These are phyloP conservation scores for Blechomonas ayalai DNA, from an alignment of 208 protist species.

Conservation along the genomic window DNA sequence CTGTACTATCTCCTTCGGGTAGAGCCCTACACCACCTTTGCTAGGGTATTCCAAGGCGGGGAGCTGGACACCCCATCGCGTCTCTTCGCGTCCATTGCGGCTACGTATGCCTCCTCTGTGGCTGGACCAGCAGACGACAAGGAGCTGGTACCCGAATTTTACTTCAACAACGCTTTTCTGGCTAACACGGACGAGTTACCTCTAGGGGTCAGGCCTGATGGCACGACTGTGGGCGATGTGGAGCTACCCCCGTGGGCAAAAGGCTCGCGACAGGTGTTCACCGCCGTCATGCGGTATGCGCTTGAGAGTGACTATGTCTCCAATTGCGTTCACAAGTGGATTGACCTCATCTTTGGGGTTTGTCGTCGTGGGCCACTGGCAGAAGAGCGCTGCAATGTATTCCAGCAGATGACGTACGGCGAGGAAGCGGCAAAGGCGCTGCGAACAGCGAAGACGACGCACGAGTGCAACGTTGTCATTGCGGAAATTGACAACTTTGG, in stretches of 20 bases:
- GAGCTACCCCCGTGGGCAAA: slow-evolving; percentile 96
- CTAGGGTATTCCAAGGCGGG: slow-evolving; percentile 79
- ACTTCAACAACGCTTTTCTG: slow-evolving; percentile 90
- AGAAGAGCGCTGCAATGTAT: slow-evolving; percentile 89
- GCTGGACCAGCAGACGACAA: slow-evolving; percentile 90
- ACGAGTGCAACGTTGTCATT: slow-evolving; percentile 82
- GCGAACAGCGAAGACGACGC: slow-evolving; percentile 75
- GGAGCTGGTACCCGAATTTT: slow-evolving; percentile 96
- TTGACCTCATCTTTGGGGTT: slow-evolving; percentile 98
- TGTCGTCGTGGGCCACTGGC: slow-evolving; percentile 88
- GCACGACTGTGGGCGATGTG: slow-evolving; percentile 82
- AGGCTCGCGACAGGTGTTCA: slow-evolving; percentile 87
- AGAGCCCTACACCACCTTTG: slow-evolving; percentile 95
- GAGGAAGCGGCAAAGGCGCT: slow-evolving; percentile 75
- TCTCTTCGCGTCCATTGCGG: slow-evolving; percentile 91
- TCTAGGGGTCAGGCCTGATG: slow-evolving; percentile 87
- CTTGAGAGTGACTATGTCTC: slow-evolving; percentile 92
- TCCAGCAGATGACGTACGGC: slow-evolving; percentile 97
- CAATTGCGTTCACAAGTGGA: slow-evolving; percentile 94
- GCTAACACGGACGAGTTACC: slow-evolving; percentile 78
- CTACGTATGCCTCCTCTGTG: slow-evolving; percentile 69
- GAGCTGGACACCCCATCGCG: slow-evolving; percentile 92
- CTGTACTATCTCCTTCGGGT: slow-evolving; percentile 95
- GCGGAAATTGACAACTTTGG: slow-evolving; percentile 98
- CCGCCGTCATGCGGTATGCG: slow-evolving; percentile 82